Conservation (phyloP, 805 yeast species). For the Citeromyces matritensis region DNA sequence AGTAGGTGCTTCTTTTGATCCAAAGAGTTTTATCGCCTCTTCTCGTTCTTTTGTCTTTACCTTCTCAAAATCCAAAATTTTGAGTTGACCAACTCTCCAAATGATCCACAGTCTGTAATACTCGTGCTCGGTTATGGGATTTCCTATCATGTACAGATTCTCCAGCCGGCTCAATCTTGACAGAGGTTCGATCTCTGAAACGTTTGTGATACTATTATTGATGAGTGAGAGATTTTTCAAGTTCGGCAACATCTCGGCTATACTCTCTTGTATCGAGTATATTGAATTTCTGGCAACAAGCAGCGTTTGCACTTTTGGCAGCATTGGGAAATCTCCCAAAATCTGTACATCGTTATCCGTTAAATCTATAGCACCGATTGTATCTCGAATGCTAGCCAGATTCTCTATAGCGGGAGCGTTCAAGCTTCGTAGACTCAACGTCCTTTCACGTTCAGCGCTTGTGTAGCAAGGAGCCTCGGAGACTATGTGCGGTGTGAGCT, state of each 20-base stretch:
- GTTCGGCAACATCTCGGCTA: conserved; percentile 23
- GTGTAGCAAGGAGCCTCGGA: conserved; percentile 33
- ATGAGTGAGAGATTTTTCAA: conserved; percentile 35
- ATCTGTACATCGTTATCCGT: conserved; percentile 58
- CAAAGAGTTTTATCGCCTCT: conserved; percentile 27
- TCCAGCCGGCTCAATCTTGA: conserved; percentile 23
- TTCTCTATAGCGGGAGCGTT: conserved; percentile 27
- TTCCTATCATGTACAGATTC: conserved; percentile 37
- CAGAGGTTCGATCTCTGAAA: conserved; percentile 25
- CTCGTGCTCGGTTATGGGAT: conserved; percentile 32
- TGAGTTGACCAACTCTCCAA: conserved; percentile 47
- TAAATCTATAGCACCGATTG: conserved; percentile 46
- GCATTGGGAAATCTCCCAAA: conserved; percentile 32
- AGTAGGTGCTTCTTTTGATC: conserved; percentile 13
- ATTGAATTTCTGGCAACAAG: conserved; percentile 54
- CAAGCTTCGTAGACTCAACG: conserved; percentile 22
- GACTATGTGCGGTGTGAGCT: conserved; percentile 34
- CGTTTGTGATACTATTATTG: conserved; percentile 30
- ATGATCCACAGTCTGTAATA: conserved; percentile 48
- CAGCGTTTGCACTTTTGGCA: conserved; percentile 29
- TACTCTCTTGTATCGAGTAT: conserved; percentile 17
- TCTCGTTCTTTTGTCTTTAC: conserved; percentile 40
- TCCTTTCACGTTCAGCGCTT: conserved; percentile 27
- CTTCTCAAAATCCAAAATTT: conserved; percentile 52
- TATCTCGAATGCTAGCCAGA: conserved; percentile 17